Evolutionary conservation across 805 yeast species (phyloP).

Genomic region (Grigorovia jiainica): DNA sequence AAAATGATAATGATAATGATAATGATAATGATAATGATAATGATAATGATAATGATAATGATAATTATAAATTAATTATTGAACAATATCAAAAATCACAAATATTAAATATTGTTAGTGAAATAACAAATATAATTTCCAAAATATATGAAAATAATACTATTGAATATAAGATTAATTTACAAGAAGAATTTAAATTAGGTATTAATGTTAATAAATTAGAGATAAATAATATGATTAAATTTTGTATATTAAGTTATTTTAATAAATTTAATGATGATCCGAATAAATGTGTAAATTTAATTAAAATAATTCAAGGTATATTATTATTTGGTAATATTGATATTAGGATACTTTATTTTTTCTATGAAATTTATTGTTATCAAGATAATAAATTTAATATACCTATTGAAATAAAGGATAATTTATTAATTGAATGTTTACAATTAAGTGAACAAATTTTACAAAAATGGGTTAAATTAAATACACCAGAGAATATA

Average conservation of each 20-base stretch:
- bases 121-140: not conserved
- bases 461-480: conserved; percentile 6
- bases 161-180: conserved; percentile 9
- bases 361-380: conserved; percentile 21
- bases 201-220: conserved; percentile 9
- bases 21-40: too few species aligned
- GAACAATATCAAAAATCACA: not conserved
- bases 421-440: conserved; percentile 8
- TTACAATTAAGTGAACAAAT: conserved; percentile 6
- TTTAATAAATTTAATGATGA: conserved; percentile 31
- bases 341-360: conserved; percentile 34
- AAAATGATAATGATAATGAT: too few species aligned
- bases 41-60: too few species aligned
- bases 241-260: conserved; percentile 31
- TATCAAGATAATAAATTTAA: not conserved
- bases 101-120: not conserved
- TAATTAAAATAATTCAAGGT: conserved; percentile 35
- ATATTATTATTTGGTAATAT: conserved; percentile 37
- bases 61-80: too few species aligned
- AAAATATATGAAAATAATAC: conserved; percentile 8
- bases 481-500: not conserved
- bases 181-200: not conserved
- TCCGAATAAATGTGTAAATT: conserved; percentile 26
- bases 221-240: conserved; percentile 30
- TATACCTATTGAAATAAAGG: conserved; percentile 20